Evolutionary conservation across 345 rosid genomes (phyloP).

Genomic region (Aquilaria malaccensis): DNA sequence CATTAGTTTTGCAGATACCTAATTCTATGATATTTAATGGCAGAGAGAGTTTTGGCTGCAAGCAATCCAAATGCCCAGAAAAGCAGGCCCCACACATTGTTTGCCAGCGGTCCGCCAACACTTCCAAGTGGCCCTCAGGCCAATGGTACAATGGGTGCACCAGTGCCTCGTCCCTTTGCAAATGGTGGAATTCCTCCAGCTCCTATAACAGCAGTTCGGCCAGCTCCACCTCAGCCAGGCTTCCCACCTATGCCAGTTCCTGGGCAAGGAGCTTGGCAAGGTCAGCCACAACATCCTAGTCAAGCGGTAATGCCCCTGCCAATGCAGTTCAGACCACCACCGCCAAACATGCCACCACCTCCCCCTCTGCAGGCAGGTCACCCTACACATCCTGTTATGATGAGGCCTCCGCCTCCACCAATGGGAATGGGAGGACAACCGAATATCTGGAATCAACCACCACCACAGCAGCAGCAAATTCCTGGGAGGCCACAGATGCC

Average conservation of each 20-base stretch:
- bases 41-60: slow-evolving; percentile 98
- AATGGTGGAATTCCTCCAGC: slow-evolving; percentile 54
- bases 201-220: slow-evolving; percentile 44
- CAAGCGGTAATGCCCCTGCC: slow-evolving; percentile 52
- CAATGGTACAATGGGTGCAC: slow-evolving; percentile 48
- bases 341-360: slow-evolving; percentile 63
- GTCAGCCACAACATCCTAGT: slow-evolving; percentile 66
- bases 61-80: slow-evolving; percentile 76
- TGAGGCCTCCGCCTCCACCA: slow-evolving; percentile 65
- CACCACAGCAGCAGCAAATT: slow-evolving; percentile 63
- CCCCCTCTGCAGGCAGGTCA: slow-evolving; percentile 42
- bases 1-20: too few species aligned
- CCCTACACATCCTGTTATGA: slow-evolving; percentile 21
- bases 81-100: slow-evolving; percentile 94
- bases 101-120: slow-evolving; percentile 89
- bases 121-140: slow-evolving; percentile 45
- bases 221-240: slow-evolving; percentile 58
- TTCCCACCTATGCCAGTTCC: slow-evolving; percentile 49
- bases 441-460: slow-evolving; percentile 51
- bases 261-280: slow-evolving; percentile 61
- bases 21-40: slow-evolving; percentile 8
- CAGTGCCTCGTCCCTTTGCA: slow-evolving; percentile 60
- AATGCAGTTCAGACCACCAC: slow-evolving; percentile 66
- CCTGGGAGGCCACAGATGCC: slow-evolving; percentile 42
- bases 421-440: slow-evolving; percentile 68